Conservation (phyloP, 495 filamentous ascomycete species). For the Penicillium coffeae region DNA sequence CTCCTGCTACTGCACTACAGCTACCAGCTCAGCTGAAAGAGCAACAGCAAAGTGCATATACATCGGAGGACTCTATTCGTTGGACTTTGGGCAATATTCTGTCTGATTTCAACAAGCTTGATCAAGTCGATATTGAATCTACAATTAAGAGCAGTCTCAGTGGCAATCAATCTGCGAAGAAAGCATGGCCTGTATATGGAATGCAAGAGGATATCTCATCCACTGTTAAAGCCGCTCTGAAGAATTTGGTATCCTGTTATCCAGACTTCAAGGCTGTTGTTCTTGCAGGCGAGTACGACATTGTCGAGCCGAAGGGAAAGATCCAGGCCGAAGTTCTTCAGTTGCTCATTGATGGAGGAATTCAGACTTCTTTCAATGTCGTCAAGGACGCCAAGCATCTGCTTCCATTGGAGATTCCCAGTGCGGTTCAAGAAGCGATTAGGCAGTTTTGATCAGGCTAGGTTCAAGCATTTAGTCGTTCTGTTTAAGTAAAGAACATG, state of each 20-base stretch:
- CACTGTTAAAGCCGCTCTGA: constrained; percentile 4
- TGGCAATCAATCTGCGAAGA: constrained; percentile 30
- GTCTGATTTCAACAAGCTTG: constrained; percentile 13
- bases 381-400: background rate
- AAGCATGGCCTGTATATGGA: constrained; percentile 36
- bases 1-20: constrained; percentile 29
- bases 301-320: constrained; percentile 32
- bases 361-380: constrained; percentile 4
- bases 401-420: background rate
- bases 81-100: constrained; percentile 36
- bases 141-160: constrained; percentile 28
- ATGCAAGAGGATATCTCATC: constrained; percentile 38
- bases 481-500: too few species aligned
- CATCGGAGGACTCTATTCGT: constrained; percentile 22
- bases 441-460: background rate
- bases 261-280: constrained; percentile 15
- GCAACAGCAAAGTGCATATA: constrained; percentile 33
- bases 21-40: constrained; percentile 34
- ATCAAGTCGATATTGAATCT: constrained; percentile 16
- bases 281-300: constrained; percentile 28
- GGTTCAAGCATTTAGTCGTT: too few species aligned
- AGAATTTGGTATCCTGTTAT: background rate
- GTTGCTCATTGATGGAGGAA: constrained; percentile 11
- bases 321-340: constrained; percentile 25
- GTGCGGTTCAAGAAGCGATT: background rate